Base-by-base conservation (phyloP, 352 stramenopile species). In the Globisporangium paroecandrum region DNA sequence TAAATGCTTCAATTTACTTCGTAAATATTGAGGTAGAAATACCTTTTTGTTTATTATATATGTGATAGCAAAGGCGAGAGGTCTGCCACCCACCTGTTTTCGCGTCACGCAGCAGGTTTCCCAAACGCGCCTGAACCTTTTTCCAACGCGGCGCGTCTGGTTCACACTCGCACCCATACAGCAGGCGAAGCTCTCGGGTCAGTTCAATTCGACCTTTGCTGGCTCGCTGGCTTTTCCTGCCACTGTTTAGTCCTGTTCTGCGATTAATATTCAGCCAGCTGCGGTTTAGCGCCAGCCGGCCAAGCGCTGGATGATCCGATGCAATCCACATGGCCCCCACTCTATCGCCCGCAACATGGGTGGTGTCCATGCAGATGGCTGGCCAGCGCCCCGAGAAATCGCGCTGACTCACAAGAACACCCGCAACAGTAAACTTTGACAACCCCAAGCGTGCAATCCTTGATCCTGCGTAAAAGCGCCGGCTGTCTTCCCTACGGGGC, bases 321-420 rank as follows among this genome's bases (percentile, higher is more conserved):
- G 12, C 41, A 49, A 49, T 20, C 41, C 41, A n/a, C 15, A 46
- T 46, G 38, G 4, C 38, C 38, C 38, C 38, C 10, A 20, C 38
- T 46, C 38, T 46, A 18, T 46, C 41, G 41, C 4, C 41, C 15
- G 41, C 41, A 49, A 49, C 15, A 18, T 41, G 54, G 54, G 53
- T 58, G 53, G 53, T 58, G 53, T 36, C 24, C 53, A 58, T 58
- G 53, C 53, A 58, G 53, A 27, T 58, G 53, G 53, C 41, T 20
- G 41, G 15, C 41, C 5, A 4, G 10, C 12, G 4, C 18, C 15
- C 41, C 41, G 15, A n/a, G 18, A 49, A 49, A 49, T n/a, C 41
- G 6, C 15, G 15, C 41, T 49, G 41, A 49, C 15, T 49, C 15
- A 49, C 41, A n/a, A 49, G 12, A n/a, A 9, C 41, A 49, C 18